Base-by-base conservation (phyloP, 768 basidiomycete genomes). In the Mycena vitilis region DNA sequence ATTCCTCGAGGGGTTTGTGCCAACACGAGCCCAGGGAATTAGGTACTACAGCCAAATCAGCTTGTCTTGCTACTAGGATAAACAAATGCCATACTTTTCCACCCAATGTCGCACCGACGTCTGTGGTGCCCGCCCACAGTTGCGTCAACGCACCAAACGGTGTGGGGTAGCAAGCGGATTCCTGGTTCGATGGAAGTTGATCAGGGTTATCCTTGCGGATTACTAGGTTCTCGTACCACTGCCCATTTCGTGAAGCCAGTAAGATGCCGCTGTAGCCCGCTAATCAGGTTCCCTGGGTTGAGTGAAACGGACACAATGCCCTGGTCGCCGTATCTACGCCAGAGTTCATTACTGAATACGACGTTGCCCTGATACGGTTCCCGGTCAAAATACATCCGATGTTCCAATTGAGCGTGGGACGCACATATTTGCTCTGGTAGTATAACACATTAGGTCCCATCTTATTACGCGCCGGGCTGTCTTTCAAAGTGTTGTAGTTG, bases 351-450 rank as follows among this genome's bases (percentile, higher is more conserved):
- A 12, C 84, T 69, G 66, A 87, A 79, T 0, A 85, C 72, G 22
- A 85, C 75, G 40, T 84, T 86, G 0, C 81, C 86, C 86, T 87
- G 47, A n/a, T n/a, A n/a, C n/a, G n/a, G n/a, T n/a, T n/a, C n/a
- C n/a, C n/a, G n/a, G n/a, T n/a, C n/a, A n/a, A n/a, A n/a, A n/a
- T n/a, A n/a, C n/a, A n/a, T n/a, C n/a, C n/a, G n/a, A n/a, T n/a
- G n/a, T n/a, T n/a, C n/a, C n/a, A n/a, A n/a, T n/a, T n/a, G n/a
- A n/a, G n/a, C n/a, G n/a, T n/a, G n/a, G n/a, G n/a, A n/a, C 73
- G 49, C 56, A 71, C 71, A 9, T 69, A 36, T 74, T 75, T 76
- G 47, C 75, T 77, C 59, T 75, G 70, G 6, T 16, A 44, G 48
- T 75, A 77, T 2, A 75, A 48, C 15, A 5, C 20, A 18, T 36